phyloP scores from a whole-genome alignment of 2,329 filamentous ascomycete genomes.

The Diaporthe destruens region DNA sequence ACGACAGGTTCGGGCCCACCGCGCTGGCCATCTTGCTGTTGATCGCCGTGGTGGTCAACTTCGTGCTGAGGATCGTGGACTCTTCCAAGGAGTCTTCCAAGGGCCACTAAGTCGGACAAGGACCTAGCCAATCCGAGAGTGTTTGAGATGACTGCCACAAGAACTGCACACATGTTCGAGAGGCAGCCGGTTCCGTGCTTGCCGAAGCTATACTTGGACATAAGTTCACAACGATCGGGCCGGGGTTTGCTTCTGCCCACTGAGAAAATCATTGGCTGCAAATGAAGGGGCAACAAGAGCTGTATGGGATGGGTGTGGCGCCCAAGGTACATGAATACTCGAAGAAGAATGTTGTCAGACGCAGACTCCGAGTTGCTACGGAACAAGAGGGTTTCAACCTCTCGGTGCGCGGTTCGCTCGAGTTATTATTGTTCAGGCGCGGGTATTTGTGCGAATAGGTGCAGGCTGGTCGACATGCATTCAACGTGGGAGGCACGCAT shows the following conservation, averaged over 20 bases:
- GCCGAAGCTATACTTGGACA: background rate
- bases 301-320: background rate
- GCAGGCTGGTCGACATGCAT: conserved; percentile 16
- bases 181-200: background rate
- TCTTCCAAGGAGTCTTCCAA: conserved; percentile 56
- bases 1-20: conserved; percentile 94
- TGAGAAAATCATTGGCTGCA: background rate
- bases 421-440: background rate
- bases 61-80: conserved; percentile 81
- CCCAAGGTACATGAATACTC: background rate
- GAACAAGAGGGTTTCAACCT: background rate
- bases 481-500: conserved; percentile 21
- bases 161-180: background rate
- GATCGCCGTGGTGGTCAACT: conserved; percentile 94
- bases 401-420: background rate
- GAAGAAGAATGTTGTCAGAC: background rate
- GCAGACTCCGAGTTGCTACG: background rate
- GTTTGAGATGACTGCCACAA: background rate
- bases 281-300: background rate
- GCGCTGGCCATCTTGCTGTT: conserved; percentile 88
- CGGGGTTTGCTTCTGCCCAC: background rate
- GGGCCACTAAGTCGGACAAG: conserved; percentile 41
- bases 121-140: background rate
- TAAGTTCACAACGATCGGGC: background rate
- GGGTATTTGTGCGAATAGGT: background rate